A percentile compares a stretch with the other conserved stretches of the same genome.
phyloP scores from a whole-genome alignment of 495 filamentous ascomycete genomes.

The Apiosordaria backusii region DNA sequence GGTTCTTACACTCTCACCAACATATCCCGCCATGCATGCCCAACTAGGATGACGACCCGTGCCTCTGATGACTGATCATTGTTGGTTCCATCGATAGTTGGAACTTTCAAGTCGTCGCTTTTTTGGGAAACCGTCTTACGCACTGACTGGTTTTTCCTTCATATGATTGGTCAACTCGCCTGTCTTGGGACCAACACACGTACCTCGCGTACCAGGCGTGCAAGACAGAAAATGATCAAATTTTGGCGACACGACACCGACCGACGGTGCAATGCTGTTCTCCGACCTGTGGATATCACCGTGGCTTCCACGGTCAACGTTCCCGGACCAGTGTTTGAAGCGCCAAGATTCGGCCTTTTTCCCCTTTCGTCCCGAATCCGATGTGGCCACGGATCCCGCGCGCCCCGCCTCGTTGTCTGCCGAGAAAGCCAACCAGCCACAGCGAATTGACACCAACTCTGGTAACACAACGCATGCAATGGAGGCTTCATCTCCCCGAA shows the following conservation, averaged over 20 bases:
- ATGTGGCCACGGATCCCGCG: neutral
- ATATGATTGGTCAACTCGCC: neutral
- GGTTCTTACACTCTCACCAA: no score
- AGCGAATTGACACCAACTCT: neutral
- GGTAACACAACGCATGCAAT: neutral
- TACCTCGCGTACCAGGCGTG: no score
- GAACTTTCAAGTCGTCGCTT: neutral
- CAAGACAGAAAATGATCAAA: no score
- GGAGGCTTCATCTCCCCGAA: neutral
- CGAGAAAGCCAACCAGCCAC: neutral
- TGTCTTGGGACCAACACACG: neutral
- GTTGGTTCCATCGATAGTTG: neutral
- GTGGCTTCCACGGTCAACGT: no score
- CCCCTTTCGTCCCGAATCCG: neutral
- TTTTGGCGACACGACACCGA: no score
- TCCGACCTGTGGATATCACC: no score
- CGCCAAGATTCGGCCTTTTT: neutral
- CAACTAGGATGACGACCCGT: no score
- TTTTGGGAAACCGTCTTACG: neutral
- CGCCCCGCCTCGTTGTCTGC: neutral
- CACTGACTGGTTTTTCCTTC: neutral
- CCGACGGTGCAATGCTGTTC: no score
- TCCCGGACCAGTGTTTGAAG: neutral
- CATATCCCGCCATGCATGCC: no score
- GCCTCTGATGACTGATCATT: neutral